Percentiles rank a stretch among this genome's conserved stretches.
Conservation (phyloP, 2,329 filamentous ascomycete species). For the Raffaelea ambrosiae region DNA sequence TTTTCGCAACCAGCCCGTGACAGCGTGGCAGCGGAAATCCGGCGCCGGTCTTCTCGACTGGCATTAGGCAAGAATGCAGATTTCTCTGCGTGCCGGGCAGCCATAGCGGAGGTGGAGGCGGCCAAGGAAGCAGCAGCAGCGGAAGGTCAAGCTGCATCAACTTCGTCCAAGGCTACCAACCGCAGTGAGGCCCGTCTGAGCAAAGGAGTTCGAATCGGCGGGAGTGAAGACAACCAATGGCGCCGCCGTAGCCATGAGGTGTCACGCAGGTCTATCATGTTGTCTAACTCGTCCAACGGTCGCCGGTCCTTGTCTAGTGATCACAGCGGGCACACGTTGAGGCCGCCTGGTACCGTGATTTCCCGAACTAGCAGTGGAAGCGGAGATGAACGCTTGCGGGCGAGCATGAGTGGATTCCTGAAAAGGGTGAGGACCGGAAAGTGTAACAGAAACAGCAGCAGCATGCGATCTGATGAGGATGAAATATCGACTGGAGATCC, state of each 20-base stretch:
- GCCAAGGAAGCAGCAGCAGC: slow-evolving; percentile 12
- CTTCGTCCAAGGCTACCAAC: slow-evolving; percentile 18
- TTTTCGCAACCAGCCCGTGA: slow-evolving; percentile 47
- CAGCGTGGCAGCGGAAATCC: slow-evolving; percentile 58
- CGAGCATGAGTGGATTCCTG: slow-evolving; percentile 39
- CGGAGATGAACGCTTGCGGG: slow-evolving; percentile 11
- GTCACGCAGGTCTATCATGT: slow-evolving; percentile 23
- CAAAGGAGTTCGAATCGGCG: slow-evolving; percentile 39
- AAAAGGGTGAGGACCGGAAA: slow-evolving; percentile 27
- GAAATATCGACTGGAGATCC: too few species aligned
- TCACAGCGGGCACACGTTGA: background rate
- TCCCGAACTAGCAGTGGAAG: too few species aligned
- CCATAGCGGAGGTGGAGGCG: slow-evolving; percentile 18
- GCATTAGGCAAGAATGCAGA: slow-evolving; percentile 52
- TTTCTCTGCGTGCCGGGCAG: slow-evolving; percentile 25
- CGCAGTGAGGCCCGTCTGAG: slow-evolving; percentile 13
- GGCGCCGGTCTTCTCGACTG: slow-evolving; percentile 59
- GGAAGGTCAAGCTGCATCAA: slow-evolving; percentile 4
- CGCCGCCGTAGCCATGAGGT: slow-evolving; percentile 8
- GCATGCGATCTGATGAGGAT: slow-evolving; percentile 12
- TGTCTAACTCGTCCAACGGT: slow-evolving; percentile 6
- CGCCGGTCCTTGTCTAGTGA: background rate
- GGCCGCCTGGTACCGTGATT: too few species aligned
- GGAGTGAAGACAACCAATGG: slow-evolving; percentile 31
- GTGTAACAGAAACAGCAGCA: slow-evolving; percentile 7